Base-by-base conservation (phyloP, 1,284 basidiomycete genomes). In the Boletus mariae region DNA sequence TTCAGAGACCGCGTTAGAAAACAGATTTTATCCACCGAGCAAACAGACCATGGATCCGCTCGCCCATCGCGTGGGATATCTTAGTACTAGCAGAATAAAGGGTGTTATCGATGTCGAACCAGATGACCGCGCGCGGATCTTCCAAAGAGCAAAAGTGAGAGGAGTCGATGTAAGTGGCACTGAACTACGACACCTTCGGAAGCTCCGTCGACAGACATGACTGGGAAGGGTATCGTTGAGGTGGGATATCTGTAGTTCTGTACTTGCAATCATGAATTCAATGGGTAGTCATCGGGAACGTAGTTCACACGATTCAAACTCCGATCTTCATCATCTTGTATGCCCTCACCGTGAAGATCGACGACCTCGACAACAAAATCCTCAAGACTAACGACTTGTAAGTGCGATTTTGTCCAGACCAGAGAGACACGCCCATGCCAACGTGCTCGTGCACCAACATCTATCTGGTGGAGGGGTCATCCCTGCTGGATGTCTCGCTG, bases 41-140 rank as follows among this genome's bases (percentile, higher is more conserved):
- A 28, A 49, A 55, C 72, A 52, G 59, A 85, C 88, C 80, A 61
- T 91, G 88, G 51, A 94, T 94, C 45, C 83, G 82, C 57, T 85
- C 71, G 15, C 84, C 84, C 91, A 94, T 93, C n/a, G 77, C 83
- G 57, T 89, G 81, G 6, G 87, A 85, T 52, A 94, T 91, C 66
- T 78, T 83, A 11, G 83, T 76, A 63, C 80, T 86, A 1, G 87
- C 80, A 15, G 87, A 88, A 70, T 93, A 93, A 13, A 92, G 76
- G 1, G 91, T 92, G 63, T 93, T 92, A 71, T 94, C 92, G 57
- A 94, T 91, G 66, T 94, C 92, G 55, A 94, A 83, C 82, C 87
- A 92, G 35, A 90, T 75, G 45, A 91, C 73, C 54, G 67, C 67
- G 20, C 82, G 70, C 44, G 54, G 77, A 53, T 83, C 78, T 75